These are phyloP conservation scores for Zygotorulaspora chibaensis DNA, from an alignment of 805 yeast species.

Conservation along the genomic window DNA sequence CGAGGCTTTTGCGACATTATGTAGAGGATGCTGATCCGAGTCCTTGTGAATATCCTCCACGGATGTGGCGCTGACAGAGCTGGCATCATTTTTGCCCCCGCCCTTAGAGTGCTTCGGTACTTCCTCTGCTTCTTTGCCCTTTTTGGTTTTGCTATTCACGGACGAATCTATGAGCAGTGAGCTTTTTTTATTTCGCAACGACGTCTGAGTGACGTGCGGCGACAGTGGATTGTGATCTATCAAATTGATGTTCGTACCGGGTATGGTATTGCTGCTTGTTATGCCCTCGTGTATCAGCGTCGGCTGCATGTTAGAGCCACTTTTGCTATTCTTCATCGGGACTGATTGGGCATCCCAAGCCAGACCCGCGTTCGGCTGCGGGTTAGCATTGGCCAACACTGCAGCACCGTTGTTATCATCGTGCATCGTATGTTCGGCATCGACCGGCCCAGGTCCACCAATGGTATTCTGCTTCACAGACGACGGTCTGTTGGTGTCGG, in stretches of 20 bases:
- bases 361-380: background rate
- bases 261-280: constrained; percentile 4
- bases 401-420: background rate
- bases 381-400: background rate
- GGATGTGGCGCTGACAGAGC: constrained; percentile 3
- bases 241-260: constrained; percentile 13
- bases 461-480: background rate
- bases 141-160: background rate
- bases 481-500: constrained; percentile 1
- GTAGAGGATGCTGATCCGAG: constrained; percentile 1
- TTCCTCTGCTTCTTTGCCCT: constrained; percentile 3
- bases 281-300: constrained; percentile 3
- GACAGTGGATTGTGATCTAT: constrained; percentile 31
- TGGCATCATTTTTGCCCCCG: background rate
- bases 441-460: background rate
- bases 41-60: background rate
- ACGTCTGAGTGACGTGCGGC: constrained; percentile 26
- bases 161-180: constrained; percentile 25
- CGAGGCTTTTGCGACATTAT: constrained; percentile 6
- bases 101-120: constrained; percentile 1
- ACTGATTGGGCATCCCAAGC: background rate
- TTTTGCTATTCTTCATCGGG: background rate
- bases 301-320: background rate
- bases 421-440: background rate
- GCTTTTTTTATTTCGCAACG: constrained; percentile 37